These are phyloP conservation scores for Cryomyces antarcticus DNA, from an alignment of 495 filamentous ascomycete species.

Conservation along the genomic window DNA sequence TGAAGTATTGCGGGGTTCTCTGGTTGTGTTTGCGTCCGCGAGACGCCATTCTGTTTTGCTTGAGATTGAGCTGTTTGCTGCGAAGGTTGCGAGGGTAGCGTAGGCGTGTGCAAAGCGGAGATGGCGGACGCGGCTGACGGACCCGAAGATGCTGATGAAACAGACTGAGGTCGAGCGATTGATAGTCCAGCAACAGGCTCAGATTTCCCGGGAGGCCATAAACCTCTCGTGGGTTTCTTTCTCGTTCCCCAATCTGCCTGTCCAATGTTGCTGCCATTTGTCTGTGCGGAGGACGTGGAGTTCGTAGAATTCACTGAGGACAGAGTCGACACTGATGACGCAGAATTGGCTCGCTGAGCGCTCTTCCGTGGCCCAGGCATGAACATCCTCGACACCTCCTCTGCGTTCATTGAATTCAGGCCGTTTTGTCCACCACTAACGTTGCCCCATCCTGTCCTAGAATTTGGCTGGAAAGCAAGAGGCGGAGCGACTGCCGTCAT, in stretches of 20 bases:
- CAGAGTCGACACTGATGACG: conserved; percentile 43
- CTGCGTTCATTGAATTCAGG: conserved; percentile 60
- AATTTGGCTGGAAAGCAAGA: conserved; percentile 62
- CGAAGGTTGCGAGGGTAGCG: conserved; percentile 44
- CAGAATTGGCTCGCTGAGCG: conserved; percentile 68
- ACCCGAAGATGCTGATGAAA: conserved; percentile 41
- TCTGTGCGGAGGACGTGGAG: conserved; percentile 22
- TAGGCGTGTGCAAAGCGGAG: conserved; percentile 56
- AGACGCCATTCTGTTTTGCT: conserved; percentile 40
- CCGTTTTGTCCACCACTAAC: conserved; percentile 55
- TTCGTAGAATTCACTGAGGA: conserved; percentile 20
- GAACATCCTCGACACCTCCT: conserved; percentile 77
- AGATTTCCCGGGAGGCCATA: conserved; percentile 54
- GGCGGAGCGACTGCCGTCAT: conserved; percentile 98
- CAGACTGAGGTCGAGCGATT: conserved; percentile 38
- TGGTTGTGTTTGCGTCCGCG: conserved; percentile 30
- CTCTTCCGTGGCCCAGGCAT: conserved; percentile 50
- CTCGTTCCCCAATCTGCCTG: conserved; percentile 26
- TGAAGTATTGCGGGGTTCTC: conserved; percentile 57
- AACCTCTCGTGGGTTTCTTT: conserved; percentile 44
- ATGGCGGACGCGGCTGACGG: conserved; percentile 45
- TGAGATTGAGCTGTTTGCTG: conserved; percentile 40
- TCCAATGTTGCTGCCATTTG: conserved; percentile 25
- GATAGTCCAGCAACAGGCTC: conserved; percentile 45
- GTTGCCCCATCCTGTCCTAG: conserved; percentile 40